A percentile compares a stretch with the other conserved stretches of the same genome.
Conservation (phyloP, 805 yeast species). For the Hanseniaspora taiwanica region DNA sequence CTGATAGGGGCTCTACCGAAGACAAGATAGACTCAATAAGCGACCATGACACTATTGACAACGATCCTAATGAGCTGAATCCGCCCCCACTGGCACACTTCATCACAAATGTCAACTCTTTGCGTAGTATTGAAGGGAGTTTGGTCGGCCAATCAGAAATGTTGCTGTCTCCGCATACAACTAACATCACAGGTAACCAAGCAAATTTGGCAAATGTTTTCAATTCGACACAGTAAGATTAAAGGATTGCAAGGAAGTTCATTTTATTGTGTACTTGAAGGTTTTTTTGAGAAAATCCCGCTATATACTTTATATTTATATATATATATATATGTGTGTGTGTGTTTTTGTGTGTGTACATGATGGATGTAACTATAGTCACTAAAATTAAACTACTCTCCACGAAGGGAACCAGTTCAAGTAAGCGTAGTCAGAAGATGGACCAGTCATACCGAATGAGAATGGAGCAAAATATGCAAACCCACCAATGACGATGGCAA, state of each 20-base stretch:
- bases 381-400: slow-evolving; percentile 24
- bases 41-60: slow-evolving; percentile 3
- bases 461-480: slow-evolving; percentile 52
- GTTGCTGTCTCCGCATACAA: slow-evolving; percentile 20
- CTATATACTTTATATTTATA: no score
- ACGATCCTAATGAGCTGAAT: slow-evolving; percentile 8
- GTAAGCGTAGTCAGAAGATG: slow-evolving; percentile 26
- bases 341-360: no score
- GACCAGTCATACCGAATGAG: slow-evolving; percentile 54
- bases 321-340: background rate
- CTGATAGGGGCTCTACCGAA: slow-evolving; percentile 1
- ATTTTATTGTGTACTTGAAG: no score
- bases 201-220: slow-evolving; percentile 1
- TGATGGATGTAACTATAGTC: background rate
- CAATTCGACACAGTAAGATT: slow-evolving; percentile 3
- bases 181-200: slow-evolving; percentile 1
- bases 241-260: background rate
- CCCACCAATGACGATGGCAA: slow-evolving; percentile 32
- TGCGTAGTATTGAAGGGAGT: slow-evolving; percentile 22
- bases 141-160: slow-evolving; percentile 14
- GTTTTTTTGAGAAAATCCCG: no score
- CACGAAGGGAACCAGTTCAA: slow-evolving; percentile 38
- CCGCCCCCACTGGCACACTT: slow-evolving; percentile 19
- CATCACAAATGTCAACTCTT: slow-evolving; percentile 10
- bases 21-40: no score